A percentile compares a stretch with the other conserved stretches of the same genome.
These are phyloP conservation scores for Saturnispora serradocipensis DNA, from an alignment of 805 yeast genomes.

Conservation along the genomic window DNA sequence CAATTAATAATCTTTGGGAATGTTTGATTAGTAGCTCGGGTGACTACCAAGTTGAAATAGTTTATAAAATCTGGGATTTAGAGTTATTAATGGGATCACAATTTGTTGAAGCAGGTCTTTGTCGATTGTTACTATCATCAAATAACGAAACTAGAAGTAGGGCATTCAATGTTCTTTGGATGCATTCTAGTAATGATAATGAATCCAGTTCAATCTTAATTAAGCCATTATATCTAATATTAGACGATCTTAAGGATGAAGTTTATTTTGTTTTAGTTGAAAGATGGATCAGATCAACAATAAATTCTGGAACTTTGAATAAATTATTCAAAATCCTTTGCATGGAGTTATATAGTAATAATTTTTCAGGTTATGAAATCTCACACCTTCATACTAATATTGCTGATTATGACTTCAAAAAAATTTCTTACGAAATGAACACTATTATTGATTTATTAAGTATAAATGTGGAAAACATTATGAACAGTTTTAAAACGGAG, in stretches of 20 bases:
- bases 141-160: constrained; percentile 34
- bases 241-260: constrained; percentile 52
- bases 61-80: constrained; percentile 53
- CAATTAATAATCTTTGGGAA: constrained; percentile 45
- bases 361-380: constrained; percentile 18
- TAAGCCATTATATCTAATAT: constrained; percentile 55
- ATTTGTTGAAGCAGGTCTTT: constrained; percentile 65
- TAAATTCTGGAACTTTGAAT: constrained; percentile 47
- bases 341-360: constrained; percentile 39
- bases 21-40: constrained; percentile 42
- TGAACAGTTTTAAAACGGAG: constrained; percentile 47
- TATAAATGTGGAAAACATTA: constrained; percentile 34
- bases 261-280: constrained; percentile 35
- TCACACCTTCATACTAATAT: background rate
- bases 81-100: constrained; percentile 42
- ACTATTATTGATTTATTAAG: constrained; percentile 43
- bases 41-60: constrained; percentile 60
- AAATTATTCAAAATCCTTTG: constrained; percentile 51
- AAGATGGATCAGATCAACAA: constrained; percentile 39
- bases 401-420: constrained; percentile 46
- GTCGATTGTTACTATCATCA: constrained; percentile 41
- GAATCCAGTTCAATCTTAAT: constrained; percentile 43
- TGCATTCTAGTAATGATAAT: constrained; percentile 44
- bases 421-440: constrained; percentile 53
- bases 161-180: constrained; percentile 66